phyloP scores from a whole-genome alignment of 2,329 filamentous ascomycete species.

The Penicillium psychrosexuale region DNA sequence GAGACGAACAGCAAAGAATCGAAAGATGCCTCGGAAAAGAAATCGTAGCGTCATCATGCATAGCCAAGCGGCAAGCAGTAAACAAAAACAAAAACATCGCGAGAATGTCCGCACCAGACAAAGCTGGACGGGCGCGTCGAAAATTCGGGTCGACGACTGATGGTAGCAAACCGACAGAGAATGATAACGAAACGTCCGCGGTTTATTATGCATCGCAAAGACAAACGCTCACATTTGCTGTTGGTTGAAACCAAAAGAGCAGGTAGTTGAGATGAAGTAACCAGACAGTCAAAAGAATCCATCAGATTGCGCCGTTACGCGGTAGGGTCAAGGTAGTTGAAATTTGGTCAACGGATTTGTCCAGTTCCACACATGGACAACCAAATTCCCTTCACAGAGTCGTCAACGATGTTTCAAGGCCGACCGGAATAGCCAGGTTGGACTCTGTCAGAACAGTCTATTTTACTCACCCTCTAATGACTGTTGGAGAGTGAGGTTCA shows the following conservation, averaged over 20 bases:
- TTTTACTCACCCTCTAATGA: constrained; percentile 29
- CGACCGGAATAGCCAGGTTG: constrained; percentile 12
- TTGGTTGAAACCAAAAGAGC: constrained; percentile 9
- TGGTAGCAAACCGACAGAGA: neutral
- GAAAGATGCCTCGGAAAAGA: constrained; percentile 26
- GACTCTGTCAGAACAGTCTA: constrained; percentile 14
- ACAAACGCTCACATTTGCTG: constrained; percentile 14
- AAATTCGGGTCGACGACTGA: constrained; percentile 14
- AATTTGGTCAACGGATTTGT: constrained; percentile 12
- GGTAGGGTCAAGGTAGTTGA: constrained; percentile 12
- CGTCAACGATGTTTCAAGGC: constrained; percentile 18
- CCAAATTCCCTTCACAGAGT: constrained; percentile 18
- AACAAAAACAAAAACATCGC: constrained; percentile 1
- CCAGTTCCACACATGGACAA: constrained; percentile 14
- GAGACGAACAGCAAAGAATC: constrained; percentile 17
- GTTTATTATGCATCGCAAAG: constrained; percentile 39
- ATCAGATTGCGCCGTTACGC: constrained; percentile 20
- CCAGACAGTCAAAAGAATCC: constrained; percentile 1
- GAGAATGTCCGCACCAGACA: constrained; percentile 10
- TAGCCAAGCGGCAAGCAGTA: constrained; percentile 10
- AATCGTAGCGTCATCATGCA: constrained; percentile 25
- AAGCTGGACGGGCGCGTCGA: constrained; percentile 14
- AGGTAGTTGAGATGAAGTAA: neutral
- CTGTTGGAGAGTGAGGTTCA: constrained; percentile 26
- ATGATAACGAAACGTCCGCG: constrained; percentile 24